Conservation (phyloP, 352 stramenopile genomes). For the Pythium plurisporium region DNA sequence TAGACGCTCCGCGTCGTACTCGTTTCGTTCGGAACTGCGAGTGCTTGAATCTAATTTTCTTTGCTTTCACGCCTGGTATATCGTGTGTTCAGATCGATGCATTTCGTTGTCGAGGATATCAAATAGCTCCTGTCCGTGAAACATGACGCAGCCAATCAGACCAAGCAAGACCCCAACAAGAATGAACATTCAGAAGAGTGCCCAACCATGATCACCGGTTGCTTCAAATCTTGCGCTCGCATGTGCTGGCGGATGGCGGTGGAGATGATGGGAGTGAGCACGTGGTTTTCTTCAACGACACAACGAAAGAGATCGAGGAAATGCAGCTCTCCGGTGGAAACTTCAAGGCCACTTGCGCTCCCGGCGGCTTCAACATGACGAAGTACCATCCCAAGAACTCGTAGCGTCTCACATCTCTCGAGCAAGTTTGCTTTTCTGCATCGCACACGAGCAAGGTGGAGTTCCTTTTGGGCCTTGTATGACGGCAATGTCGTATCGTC, state of each 20-base stretch:
- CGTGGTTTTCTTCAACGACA: slow-evolving; percentile 59
- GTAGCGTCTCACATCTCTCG: slow-evolving; percentile 57
- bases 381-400: slow-evolving; percentile 42
- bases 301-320: slow-evolving; percentile 68
- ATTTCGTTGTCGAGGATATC: slow-evolving; percentile 4
- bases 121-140: slow-evolving; percentile 5
- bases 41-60: no score
- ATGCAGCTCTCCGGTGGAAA: slow-evolving; percentile 49
- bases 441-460: slow-evolving; percentile 47
- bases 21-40: no score
- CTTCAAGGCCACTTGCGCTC: slow-evolving; percentile 37
- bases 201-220: slow-evolving; percentile 37
- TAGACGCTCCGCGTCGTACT: no score
- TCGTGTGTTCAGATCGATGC: no score
- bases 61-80: no score
- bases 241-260: slow-evolving; percentile 48
- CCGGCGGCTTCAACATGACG: slow-evolving; percentile 40
- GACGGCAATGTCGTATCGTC: slow-evolving; percentile 48
- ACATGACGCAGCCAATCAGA: no score
- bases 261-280: slow-evolving; percentile 56
- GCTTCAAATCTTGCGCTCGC: slow-evolving; percentile 33
- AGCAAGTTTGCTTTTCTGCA: slow-evolving; percentile 54
- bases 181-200: not conserved
- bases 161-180: no score
- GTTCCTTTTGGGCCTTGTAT: slow-evolving; percentile 55